Base-by-base conservation (phyloP, 768 basidiomycete genomes). In the Suillus luteus region DNA sequence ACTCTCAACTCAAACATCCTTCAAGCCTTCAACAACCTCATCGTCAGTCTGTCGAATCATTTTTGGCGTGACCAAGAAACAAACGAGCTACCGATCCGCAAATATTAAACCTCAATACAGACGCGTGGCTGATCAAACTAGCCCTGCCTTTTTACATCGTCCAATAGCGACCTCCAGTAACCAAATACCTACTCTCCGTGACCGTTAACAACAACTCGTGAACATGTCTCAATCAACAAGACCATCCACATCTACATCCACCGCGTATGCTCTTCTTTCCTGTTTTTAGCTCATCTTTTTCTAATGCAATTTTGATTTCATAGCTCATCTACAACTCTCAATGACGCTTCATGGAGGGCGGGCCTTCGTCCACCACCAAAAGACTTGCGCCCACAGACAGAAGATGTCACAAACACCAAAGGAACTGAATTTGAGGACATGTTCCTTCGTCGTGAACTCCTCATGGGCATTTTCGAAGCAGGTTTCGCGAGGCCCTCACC, bases 401-500 rank as follows among this genome's bases (percentile, higher is more conserved):
- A 96, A 80, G 96, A 99, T 81, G 96, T 99, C 63, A 92, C 90
- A 33, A 89, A 89, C 4, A 96, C 94, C 33, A 92, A 95, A 78
- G 96, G 96, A 65, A 83, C 88, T 70, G 95, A 98, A 74, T 99
- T 97, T 68, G 97, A 99, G 80, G 94, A 96, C 74, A 92, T 95
- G 88, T 86, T 80, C 77, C 84, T 96, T 73, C 87, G 91, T 62
- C 87, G 96, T 69, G 96, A 99, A 79, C 88, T 99, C 65, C 87
- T 99, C 76, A 99, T 99, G 96, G 96, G 96, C 72, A 97, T 99
- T 76, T 99, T 96, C 71, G 95, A 98, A 80, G 97, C 96, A 69
- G 96, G 96, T 63, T 96, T 95, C 75, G 96, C 99, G 79, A 89
- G 84, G 69, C 96, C 96, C 49, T 96, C 94, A 31, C 96, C 96